Base-by-base conservation (phyloP, 192 early-diverging fungal species). In the Umbelopsis sp. region DNA sequence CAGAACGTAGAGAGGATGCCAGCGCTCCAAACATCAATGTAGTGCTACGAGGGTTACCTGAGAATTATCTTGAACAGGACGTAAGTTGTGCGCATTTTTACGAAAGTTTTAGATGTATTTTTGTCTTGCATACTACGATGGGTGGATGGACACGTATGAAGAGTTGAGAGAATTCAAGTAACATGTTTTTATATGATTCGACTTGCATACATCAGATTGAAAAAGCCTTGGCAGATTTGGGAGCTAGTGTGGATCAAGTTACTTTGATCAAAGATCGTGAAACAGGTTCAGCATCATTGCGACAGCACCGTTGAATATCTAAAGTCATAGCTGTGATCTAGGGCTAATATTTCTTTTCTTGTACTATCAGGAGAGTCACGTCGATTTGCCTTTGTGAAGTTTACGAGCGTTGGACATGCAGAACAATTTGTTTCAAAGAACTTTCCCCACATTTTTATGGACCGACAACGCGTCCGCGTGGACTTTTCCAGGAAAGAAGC, bases 381-480 rank as follows among this genome's bases (percentile, higher is more conserved):
- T 18, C 51, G 73, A 73, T 81, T 78, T 64, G 80, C 80, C 5
- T 81, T 81, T 75, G 74, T 81, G 12, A 71, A 78, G 47, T 81
- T 81, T 46, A 81, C 80, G 41, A 78, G 76, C 33, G 80, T 81
- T 20, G 80, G 74, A 15, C 80, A 81, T 72, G 80, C 80, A 12
- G 64, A 73, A 23, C 73, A 81, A 47, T 81, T 81, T 55, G 66
- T 81, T 8, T 74, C 78, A 55, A 74, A 70, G 20, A 64, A 75
- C 46, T 71, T 69, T 35, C 73, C 74, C 2, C 68, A 55, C 21
- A 79, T 81, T 15, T 69, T 50, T 20, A 78, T 81, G 70, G 70
- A 69, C 25, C 49, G 71, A 18, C 68, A 72, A 21, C 72, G 80
- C 18, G 76, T 81, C 8, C 49, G 71, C 16, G 55, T 81, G 10